Conservation (phyloP, 441 rosid species). For the Kokia cookei region DNA sequence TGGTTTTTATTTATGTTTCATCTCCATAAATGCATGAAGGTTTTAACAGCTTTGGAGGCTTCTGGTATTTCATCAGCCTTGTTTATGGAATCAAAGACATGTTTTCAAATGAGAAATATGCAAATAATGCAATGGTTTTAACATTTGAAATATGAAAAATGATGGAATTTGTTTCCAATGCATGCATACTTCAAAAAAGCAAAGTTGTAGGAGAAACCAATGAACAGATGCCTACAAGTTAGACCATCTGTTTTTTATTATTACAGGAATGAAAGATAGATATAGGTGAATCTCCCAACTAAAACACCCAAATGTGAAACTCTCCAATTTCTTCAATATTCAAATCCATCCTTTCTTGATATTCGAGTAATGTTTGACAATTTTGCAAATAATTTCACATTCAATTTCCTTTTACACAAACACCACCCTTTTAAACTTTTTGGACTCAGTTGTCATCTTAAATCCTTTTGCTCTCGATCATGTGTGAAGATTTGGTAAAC, state of each 20-base stretch:
- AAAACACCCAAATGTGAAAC: background rate
- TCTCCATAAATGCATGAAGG: constrained; percentile 13
- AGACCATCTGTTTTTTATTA: background rate
- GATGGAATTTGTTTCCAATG: too few relatives aligned
- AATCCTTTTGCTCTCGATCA: background rate
- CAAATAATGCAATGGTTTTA: too few relatives aligned
- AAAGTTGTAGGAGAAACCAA: background rate
- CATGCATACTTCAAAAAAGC: background rate
- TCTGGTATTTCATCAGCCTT: background rate
- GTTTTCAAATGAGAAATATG: background rate
- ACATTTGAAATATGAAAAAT: too few relatives aligned
- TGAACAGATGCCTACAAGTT: background rate
- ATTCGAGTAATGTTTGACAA: background rate
- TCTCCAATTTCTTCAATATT: background rate
- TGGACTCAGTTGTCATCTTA: background rate
- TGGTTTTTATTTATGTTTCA: background rate
- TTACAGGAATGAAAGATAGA: background rate
- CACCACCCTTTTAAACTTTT: background rate
- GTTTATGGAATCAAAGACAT: constrained; percentile 15
- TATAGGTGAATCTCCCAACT: background rate
- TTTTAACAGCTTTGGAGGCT: constrained; percentile 9
- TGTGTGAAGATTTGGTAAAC: background rate
- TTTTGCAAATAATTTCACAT: background rate
- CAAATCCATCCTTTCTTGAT: background rate
- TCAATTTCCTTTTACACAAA: background rate